phyloP scores from a whole-genome alignment of 2,329 filamentous ascomycete species.

The Fusarium longipes region DNA sequence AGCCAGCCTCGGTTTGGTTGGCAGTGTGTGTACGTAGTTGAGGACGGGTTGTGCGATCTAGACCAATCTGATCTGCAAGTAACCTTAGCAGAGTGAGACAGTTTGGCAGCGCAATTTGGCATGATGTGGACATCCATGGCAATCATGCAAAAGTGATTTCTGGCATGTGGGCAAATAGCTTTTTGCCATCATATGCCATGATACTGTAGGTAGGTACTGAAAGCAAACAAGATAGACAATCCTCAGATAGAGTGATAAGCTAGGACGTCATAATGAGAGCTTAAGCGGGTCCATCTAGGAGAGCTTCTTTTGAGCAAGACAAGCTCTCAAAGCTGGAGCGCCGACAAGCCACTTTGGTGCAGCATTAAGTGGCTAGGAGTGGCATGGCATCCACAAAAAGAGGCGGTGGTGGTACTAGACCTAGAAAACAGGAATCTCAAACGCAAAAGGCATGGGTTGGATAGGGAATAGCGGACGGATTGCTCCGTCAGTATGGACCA shows the following conservation, averaged over 20 bases:
- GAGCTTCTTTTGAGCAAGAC: background rate
- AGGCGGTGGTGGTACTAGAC: slow-evolving; percentile 18
- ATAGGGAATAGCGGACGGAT: slow-evolving; percentile 17
- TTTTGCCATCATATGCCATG: background rate
- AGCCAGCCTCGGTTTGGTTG: background rate
- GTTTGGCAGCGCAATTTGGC: background rate
- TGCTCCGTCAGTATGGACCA: slow-evolving; percentile 29
- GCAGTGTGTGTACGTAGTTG: background rate
- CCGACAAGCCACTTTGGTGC: slow-evolving; percentile 20
- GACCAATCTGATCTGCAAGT: slow-evolving; percentile 18
- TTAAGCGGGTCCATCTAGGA: slow-evolving; percentile 9
- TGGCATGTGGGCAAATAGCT: background rate
- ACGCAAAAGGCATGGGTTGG: background rate
- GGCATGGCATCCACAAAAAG: slow-evolving; percentile 9
- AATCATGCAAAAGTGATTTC: slow-evolving; percentile 16
- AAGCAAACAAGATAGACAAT: slow-evolving; percentile 2
- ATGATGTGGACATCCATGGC: background rate
- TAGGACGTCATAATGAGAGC: slow-evolving; percentile 12
- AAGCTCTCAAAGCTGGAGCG: slow-evolving; percentile 1
- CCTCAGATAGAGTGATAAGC: background rate
- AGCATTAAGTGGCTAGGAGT: slow-evolving; percentile 2
- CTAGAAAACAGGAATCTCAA: slow-evolving; percentile 17
- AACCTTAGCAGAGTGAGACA: background rate
- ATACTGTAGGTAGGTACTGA: background rate
- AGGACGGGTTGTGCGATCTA: background rate